These are phyloP conservation scores for Phytophthora macrochlamydospora DNA, from an alignment of 352 stramenopile genomes.

Conservation along the genomic window DNA sequence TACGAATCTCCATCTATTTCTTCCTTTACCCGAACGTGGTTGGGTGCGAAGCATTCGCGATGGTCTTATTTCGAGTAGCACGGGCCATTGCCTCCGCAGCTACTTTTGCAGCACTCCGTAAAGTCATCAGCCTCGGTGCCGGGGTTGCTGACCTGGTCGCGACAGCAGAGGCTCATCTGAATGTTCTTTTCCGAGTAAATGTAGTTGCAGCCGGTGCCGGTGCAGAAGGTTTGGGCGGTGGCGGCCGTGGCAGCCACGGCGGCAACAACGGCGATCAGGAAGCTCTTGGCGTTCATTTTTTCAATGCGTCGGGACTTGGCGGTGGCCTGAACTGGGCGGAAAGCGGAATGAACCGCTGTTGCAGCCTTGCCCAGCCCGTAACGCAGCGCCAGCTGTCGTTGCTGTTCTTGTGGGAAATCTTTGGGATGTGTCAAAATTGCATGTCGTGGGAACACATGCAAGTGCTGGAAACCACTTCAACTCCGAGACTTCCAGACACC, in stretches of 20 bases:
- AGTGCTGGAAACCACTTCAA: too few species aligned
- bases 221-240: conserved; percentile 21
- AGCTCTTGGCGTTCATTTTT: conserved; percentile 33
- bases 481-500: too few species aligned
- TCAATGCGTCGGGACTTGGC: background rate
- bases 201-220: conserved; percentile 5
- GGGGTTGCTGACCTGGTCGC: conserved; percentile 5
- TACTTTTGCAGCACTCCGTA: conserved; percentile 4
- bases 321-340: conserved; percentile 12
- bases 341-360: conserved; percentile 20
- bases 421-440: background rate
- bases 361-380: background rate
- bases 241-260: conserved; percentile 16
- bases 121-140: background rate
- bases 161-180: conserved; percentile 17
- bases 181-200: conserved; percentile 24
- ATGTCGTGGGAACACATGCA: background rate
- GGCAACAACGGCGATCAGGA: conserved; percentile 17
- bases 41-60: too few species aligned
- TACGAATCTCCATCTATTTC: too few species aligned
- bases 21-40: too few species aligned
- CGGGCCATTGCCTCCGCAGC: too few species aligned
- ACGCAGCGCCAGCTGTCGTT: background rate
- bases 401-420: background rate
- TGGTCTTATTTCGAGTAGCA: too few species aligned